These are phyloP conservation scores for Corylus avellana DNA, from an alignment of 306 rosid genomes.

Conservation along the genomic window DNA sequence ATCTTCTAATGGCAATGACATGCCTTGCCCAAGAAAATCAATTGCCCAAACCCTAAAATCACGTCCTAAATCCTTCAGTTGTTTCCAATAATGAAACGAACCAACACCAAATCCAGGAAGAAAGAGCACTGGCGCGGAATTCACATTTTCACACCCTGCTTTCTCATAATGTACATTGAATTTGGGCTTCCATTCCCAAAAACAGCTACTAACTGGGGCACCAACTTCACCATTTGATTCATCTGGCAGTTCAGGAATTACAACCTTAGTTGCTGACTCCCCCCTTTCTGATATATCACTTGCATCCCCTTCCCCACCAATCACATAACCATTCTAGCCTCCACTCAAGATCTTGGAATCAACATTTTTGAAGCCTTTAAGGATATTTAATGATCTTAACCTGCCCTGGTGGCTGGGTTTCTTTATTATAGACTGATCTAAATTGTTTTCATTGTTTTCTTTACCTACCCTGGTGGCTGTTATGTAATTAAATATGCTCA, in stretches of 20 bases:
- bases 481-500: no score
- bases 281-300: constrained; percentile 45
- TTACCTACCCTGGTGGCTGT: no score
- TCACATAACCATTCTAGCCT: constrained; percentile 63
- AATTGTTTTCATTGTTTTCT: not conserved
- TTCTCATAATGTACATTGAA: constrained; percentile 78
- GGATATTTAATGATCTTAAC: constrained; percentile 15
- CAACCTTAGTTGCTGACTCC: constrained; percentile 45
- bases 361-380: constrained; percentile 27
- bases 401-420: constrained; percentile 18
- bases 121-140: constrained; percentile 71
- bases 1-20: constrained; percentile 86
- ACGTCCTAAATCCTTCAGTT: constrained; percentile 82
- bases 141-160: constrained; percentile 66
- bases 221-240: constrained; percentile 58
- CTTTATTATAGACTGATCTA: constrained; percentile 22
- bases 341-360: constrained; percentile 49
- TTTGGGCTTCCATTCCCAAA: constrained; percentile 92
- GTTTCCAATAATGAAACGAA: constrained; percentile 93
- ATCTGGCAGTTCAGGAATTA: constrained; percentile 72
- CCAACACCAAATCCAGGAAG: constrained; percentile 99
- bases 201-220: constrained; percentile 70
- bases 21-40: constrained; percentile 95
- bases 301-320: constrained; percentile 58
- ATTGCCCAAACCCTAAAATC: constrained; percentile 85